Conservation (phyloP, 2,329 filamentous ascomycete genomes). For the Zarea fungicola region DNA sequence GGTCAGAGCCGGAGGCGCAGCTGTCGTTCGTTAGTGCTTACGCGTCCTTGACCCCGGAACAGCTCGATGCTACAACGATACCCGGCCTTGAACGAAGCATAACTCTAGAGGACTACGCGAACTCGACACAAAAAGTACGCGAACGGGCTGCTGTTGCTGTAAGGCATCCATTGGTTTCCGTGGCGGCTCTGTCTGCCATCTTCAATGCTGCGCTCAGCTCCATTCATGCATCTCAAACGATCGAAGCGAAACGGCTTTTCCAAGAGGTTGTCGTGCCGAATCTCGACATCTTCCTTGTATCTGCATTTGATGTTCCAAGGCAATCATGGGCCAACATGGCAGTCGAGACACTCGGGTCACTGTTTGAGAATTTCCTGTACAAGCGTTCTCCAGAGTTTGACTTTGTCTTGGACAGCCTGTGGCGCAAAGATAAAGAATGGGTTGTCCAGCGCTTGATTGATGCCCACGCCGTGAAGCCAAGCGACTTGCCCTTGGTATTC, state of each 20-base stretch:
- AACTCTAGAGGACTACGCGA: conserved; percentile 51
- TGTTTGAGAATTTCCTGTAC: conserved; percentile 78
- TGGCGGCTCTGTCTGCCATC: conserved; percentile 70
- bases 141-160: conserved; percentile 58
- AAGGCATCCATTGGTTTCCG: conserved; percentile 81
- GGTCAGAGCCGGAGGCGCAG: conserved; percentile 82
- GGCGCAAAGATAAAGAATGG: conserved; percentile 86
- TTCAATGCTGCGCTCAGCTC: conserved; percentile 61
- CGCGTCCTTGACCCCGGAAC: conserved; percentile 65
- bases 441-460: conserved; percentile 75
- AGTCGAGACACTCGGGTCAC: conserved; percentile 66
- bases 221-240: conserved; percentile 54
- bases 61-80: conserved; percentile 80
- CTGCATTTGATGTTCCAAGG: conserved; percentile 70
- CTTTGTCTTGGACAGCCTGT: conserved; percentile 86
- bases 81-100: conserved; percentile 77
- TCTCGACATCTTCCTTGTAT: conserved; percentile 72
- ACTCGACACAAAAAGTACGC: conserved; percentile 43
- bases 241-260: conserved; percentile 60
- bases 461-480: conserved; percentile 71
- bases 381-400: conserved; percentile 74
- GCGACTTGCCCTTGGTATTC: conserved; percentile 38
- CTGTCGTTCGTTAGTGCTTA: conserved; percentile 92
- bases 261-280: conserved; percentile 66
- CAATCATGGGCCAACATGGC: conserved; percentile 68